Conservation (phyloP, 2,329 filamentous ascomycete species). For the Atkinsonella hypoxylon region DNA sequence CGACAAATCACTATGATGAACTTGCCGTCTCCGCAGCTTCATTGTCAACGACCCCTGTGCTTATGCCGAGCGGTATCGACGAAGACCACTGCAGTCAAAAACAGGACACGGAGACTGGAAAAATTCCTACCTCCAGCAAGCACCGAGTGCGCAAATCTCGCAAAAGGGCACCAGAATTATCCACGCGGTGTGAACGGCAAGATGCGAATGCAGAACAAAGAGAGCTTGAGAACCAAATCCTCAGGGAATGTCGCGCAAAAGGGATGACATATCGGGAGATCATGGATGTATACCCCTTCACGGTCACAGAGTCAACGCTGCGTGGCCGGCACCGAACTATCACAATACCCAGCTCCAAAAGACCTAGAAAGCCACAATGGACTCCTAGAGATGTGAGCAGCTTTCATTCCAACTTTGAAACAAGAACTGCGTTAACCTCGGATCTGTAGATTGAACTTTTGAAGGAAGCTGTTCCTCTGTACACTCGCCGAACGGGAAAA, state of each 20-base stretch:
- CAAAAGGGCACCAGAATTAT: not conserved
- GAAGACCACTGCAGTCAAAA: no score
- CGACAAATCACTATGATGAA: no score
- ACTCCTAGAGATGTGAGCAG: constrained; percentile 46
- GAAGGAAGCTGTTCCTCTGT: constrained; percentile 25
- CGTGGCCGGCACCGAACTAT: constrained; percentile 55
- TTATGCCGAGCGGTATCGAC: no score
- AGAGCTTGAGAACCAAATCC: constrained; percentile 26
- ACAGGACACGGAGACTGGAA: no score
- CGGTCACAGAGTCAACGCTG: constrained; percentile 59
- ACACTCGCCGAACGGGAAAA: constrained; percentile 17
- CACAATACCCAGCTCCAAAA: constrained; percentile 48
- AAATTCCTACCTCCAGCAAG: not conserved
- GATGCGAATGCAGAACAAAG: not conserved
- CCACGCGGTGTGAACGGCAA: no score
- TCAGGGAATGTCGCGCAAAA: constrained; percentile 39
- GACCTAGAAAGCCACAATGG: constrained; percentile 58
- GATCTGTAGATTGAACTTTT: constrained; percentile 30
- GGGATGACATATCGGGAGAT: constrained; percentile 58
- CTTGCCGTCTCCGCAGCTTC: no score
- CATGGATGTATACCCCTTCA: constrained; percentile 38
- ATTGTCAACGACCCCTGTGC: no score
- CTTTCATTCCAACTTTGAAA: constrained; percentile 9
- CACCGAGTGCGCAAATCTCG: not conserved
- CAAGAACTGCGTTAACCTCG: no score